Percentiles rank a stretch among this genome's conserved stretches.
Evolutionary conservation across 2,329 filamentous ascomycete species (phyloP).

Genomic region (Juglanconis sp.): DNA sequence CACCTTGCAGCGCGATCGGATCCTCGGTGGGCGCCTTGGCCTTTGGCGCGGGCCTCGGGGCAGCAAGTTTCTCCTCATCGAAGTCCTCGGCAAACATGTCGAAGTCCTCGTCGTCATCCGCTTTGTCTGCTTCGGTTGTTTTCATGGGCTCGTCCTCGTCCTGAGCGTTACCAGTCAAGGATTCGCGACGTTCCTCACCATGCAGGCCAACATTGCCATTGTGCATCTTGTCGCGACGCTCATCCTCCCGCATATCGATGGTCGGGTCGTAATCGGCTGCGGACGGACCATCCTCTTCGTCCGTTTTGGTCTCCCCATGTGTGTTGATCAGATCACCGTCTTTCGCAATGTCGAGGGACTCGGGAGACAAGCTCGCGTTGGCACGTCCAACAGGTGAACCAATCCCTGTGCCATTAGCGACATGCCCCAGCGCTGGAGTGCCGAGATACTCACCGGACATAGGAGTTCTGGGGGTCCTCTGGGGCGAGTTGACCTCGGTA

Average conservation of each 20-base stretch:
- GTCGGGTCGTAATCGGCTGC: slow-evolving; percentile 91
- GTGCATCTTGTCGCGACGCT: slow-evolving; percentile 64
- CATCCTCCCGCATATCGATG: slow-evolving; percentile 82
- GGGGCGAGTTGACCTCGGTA: slow-evolving; percentile 42
- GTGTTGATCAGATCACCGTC: slow-evolving; percentile 67
- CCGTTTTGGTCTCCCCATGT: slow-evolving; percentile 40
- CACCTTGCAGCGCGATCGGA: slow-evolving; percentile 43
- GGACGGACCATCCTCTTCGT: slow-evolving; percentile 71
- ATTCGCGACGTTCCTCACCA: slow-evolving; percentile 34
- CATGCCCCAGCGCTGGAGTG: not conserved
- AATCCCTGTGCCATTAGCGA: slow-evolving; percentile 10
- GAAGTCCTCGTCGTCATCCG: slow-evolving; percentile 68
- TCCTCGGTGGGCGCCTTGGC: slow-evolving; percentile 37
- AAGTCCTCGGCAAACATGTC: slow-evolving; percentile 90
- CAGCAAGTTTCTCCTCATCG: slow-evolving; percentile 62
- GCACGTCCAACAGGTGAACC: slow-evolving; percentile 34
- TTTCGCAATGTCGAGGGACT: slow-evolving; percentile 60
- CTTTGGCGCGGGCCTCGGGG: slow-evolving; percentile 41
- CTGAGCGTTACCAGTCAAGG: slow-evolving; percentile 17
- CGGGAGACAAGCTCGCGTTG: slow-evolving; percentile 52
- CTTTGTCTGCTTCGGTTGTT: slow-evolving; percentile 35
- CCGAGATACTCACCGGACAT: slow-evolving; percentile 40
- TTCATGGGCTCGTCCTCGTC: slow-evolving; percentile 28
- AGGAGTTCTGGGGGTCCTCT: slow-evolving; percentile 38
- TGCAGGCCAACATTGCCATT: slow-evolving; percentile 53